phyloP scores from a whole-genome alignment of 140 eudicot species.

The Senecio squalidus region DNA sequence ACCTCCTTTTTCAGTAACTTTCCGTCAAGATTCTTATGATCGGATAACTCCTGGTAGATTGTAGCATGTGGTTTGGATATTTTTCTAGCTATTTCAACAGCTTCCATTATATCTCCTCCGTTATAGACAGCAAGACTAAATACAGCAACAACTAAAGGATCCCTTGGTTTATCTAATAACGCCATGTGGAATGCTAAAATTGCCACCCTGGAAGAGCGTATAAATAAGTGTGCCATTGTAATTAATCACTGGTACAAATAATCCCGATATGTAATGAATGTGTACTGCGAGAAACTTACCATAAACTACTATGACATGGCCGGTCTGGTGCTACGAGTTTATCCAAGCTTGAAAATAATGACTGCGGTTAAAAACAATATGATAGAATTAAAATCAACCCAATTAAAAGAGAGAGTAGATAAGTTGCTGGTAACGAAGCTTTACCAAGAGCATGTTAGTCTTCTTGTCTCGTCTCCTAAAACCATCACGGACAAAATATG shows the following conservation, averaged over 20 bases:
- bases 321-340: conserved; percentile 74
- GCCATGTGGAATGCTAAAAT: conserved; percentile 83
- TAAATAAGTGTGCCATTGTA: not conserved
- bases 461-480: conserved; percentile 74
- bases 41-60: conserved; percentile 51
- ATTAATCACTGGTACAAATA: not conserved
- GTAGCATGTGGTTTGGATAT: conserved; percentile 40
- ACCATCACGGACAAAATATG: conserved; percentile 64
- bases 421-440: conserved; percentile 5
- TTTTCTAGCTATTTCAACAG: conserved; percentile 52
- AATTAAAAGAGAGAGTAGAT: not conserved
- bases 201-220: conserved; percentile 56
- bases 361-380: conserved; percentile 39
- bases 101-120: conserved; percentile 82
- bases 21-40: conserved; percentile 32
- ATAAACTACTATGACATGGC: conserved; percentile 87
- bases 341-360: conserved; percentile 73
- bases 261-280: not conserved
- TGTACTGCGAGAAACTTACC: conserved; percentile 42
- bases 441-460: conserved; percentile 95
- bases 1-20: conserved; percentile 42
- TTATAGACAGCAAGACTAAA: conserved; percentile 70
- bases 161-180: conserved; percentile 48
- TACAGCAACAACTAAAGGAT: conserved; percentile 72
- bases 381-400: not conserved